Evolutionary conservation across 2,329 filamentous ascomycete species (phyloP), one percentile per base, ranked within the genome.

Genomic region (Aspergillus sp.): DNA sequence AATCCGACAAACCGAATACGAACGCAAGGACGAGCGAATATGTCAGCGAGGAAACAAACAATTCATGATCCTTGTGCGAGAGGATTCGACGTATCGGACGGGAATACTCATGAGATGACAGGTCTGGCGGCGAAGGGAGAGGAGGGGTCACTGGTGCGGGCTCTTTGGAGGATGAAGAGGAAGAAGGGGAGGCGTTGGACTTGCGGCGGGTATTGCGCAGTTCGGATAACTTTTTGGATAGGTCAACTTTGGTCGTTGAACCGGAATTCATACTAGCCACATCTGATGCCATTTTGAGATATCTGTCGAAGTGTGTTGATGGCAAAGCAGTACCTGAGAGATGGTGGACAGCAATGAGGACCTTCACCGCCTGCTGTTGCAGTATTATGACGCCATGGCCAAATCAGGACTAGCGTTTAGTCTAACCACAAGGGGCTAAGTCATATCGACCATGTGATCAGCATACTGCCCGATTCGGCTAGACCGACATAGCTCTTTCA

Each of bases 1-100:
- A 83, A 60, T 96, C 90, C 41, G 90, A 84, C 19, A 98, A 81
- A 7, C 81, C 80, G 68, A 95, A 96, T 52, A 96, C 78, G 71
- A 95, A 98, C 17, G 87, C 82, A 49, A 87, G 74, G 39, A 98
- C 78, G 37, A 97, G 78, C 6, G 75, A 76, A 66, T 88, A 86
- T 5, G 90, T 85, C 0, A 84, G 76, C 0, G 90, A 96, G 0
- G 80, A 72, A 15, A 90, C 77, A 60, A 97, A 98, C 3, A 89
- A 71, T 15, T 87, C 78, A 64, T 95, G 90, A 57, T 98, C 93
- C 43, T 80, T 74, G 2, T 76, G 75, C 3, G 90, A 91, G 10
- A 98, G 73, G 45, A 98, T 97, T 7, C 90, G 81, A 51, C 90
- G 80, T 10, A 77, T 80, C 0, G 93, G 93, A 5, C 73, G 73